A percentile compares a stretch with the other conserved stretches of the same genome.
Conservation (phyloP, 257 asterid genomes). For the Nicotiana attenuata region DNA sequence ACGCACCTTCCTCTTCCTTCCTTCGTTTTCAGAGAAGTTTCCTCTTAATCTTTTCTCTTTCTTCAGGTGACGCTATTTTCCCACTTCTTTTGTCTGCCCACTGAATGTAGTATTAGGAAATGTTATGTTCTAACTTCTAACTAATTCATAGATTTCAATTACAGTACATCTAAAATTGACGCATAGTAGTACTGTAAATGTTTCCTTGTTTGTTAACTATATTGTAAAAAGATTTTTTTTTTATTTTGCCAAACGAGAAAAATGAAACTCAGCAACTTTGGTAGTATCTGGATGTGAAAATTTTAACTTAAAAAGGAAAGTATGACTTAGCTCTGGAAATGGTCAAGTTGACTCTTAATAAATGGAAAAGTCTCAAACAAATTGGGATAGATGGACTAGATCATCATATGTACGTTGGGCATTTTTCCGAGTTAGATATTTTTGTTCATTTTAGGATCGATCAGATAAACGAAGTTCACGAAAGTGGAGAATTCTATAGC, state of each 20-base stretch:
- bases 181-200: background rate
- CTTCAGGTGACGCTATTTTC: slow-evolving; percentile 55
- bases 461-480: too few species aligned
- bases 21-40: slow-evolving; percentile 58
- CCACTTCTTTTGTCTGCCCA: background rate
- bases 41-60: slow-evolving; percentile 55
- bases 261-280: background rate
- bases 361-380: background rate
- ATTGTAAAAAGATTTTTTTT: background rate
- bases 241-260: background rate
- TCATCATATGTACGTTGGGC: background rate
- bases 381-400: background rate
- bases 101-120: background rate
- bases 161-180: background rate
- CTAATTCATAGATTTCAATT: background rate
- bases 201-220: background rate
- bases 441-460: too few species aligned
- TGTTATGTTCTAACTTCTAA: background rate
- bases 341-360: background rate
- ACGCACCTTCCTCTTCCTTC: slow-evolving; percentile 45
- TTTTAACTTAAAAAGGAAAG: background rate
- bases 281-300: background rate
- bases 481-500: too few species aligned
- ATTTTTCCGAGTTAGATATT: background rate
- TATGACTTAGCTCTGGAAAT: background rate